phyloP scores from a whole-genome alignment of 805 yeast species.

The Saccharomycopsis fodiens region DNA sequence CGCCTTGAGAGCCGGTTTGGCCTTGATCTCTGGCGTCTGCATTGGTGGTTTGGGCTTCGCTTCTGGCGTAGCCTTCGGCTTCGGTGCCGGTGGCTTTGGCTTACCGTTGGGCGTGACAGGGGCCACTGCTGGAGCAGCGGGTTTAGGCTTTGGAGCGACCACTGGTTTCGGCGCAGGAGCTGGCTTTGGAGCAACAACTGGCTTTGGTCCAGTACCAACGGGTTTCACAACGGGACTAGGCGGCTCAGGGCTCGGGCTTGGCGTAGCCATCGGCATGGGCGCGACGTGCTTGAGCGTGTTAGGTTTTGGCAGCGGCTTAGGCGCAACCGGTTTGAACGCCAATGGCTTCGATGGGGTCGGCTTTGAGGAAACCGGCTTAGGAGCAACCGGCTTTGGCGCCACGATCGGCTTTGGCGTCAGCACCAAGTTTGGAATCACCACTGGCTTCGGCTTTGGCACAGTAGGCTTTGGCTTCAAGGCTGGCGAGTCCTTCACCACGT shows the following conservation, averaged over 20 bases:
- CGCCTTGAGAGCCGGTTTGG: background rate
- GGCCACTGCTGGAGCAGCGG: background rate
- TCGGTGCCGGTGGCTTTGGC: conserved; percentile 28
- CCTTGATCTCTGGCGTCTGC: background rate
- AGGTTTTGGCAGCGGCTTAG: no score
- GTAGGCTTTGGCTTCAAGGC: conserved; percentile 2
- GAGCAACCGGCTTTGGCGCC: conserved; percentile 6
- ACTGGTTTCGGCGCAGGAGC: conserved; percentile 2
- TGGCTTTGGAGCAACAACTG: background rate
- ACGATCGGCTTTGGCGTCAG: background rate
- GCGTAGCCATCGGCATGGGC: no score
- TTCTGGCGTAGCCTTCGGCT: conserved; percentile 7
- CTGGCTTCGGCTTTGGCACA: background rate
- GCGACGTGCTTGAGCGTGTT: no score
- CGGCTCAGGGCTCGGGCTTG: no score
- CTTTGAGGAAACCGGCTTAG: no score
- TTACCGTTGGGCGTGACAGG: conserved; percentile 27
- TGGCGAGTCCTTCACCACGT: background rate
- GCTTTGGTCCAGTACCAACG: background rate
- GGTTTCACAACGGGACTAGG: background rate
- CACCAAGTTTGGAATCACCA: background rate
- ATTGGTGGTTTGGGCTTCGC: conserved; percentile 3
- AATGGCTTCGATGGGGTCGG: no score
- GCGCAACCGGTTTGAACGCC: no score
- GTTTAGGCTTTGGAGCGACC: conserved; percentile 6